Base-by-base conservation (phyloP, 768 basidiomycete species). In the Lactarius pseudohatsudake region DNA sequence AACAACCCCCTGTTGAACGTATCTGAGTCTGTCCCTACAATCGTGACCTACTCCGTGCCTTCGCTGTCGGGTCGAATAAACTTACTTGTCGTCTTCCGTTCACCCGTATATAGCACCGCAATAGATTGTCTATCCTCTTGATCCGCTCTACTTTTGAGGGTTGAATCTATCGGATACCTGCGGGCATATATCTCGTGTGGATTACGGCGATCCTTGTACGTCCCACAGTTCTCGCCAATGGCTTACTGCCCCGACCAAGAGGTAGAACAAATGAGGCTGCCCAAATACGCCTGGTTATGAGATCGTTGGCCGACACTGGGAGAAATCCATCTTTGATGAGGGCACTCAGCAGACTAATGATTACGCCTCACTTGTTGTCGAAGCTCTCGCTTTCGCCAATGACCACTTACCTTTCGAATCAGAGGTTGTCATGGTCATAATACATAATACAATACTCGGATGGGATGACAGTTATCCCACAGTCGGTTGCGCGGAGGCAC, bases 1-100 rank as follows among this genome's bases (percentile, higher is more conserved):
- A 85, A 36, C 61, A 85, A 50, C 65, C 47, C 32, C 40, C 65
- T 43, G n/a, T 8, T 36, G 65, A 62, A 28, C 65, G 65, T 62
- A 69, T 69, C 38, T 67, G 47, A 66, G 53, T 13, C 20, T 36
- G 38, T 56, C 57, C 41, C 53, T 38, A 59, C 28, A 30, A 47
- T 22, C 26, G n/a, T 38, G 59, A 34, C 30, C 41, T 20, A 40
- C 30, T 18, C 43, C 43, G 36, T 43, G 40, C 28, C 38, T 10
- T 47, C 18, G 16, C 47, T 38, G 32, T 41, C 30, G 47, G 56
- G n/a, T 41, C 30, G 45, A 67, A 53, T 58, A 61, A 40, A 57
- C 30, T 61, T 13, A 26, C 56, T 50, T 58, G 55, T 18, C 22
- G 15, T 28, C 22, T n/a, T 5, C 28, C 36, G 38, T 38, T 34